Percentiles rank a stretch among this genome's conserved stretches.
phyloP scores from a whole-genome alignment of 495 filamentous ascomycete species.

The Daldinia loculata region DNA sequence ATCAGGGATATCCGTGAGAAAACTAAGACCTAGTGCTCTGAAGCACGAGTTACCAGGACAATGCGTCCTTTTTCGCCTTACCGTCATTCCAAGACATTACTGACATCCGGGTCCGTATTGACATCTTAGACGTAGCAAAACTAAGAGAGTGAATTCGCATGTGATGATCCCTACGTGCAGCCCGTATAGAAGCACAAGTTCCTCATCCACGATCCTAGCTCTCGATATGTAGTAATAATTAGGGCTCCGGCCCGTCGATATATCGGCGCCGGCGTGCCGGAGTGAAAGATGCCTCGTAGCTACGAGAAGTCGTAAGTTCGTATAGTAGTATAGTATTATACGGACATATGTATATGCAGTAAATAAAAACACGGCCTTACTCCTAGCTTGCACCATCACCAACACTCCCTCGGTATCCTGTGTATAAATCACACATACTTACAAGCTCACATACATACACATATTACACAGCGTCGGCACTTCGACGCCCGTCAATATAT shows the following conservation, averaged over 20 bases:
- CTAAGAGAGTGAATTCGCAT: not conserved
- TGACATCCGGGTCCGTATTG: not conserved
- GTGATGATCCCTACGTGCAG: not conserved
- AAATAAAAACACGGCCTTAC: constrained; percentile 7
- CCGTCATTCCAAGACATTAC: not conserved
- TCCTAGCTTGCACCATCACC: not conserved
- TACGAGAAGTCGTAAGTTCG: not conserved
- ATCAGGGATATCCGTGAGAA: not conserved
- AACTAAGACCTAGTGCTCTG: not conserved
- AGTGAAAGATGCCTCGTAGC: not conserved
- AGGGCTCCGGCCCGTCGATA: constrained; percentile 32
- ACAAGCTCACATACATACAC: not conserved
- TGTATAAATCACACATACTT: not conserved
- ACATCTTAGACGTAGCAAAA: not conserved
- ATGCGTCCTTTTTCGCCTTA: not conserved
- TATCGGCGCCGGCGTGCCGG: constrained; percentile 12
- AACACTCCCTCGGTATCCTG: not conserved
- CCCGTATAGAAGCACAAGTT: not conserved
- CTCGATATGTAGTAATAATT: constrained; percentile 16
- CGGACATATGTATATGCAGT: not conserved
- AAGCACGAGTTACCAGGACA: too few relatives aligned
- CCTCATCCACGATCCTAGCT: not conserved
- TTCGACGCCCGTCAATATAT: constrained; percentile 38
- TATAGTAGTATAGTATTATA: not conserved
- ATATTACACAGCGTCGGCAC: constrained; percentile 12